Evolutionary conservation across 169 alveolate genomes (phyloP), one percentile per base, ranked within the genome.

Genomic region (Cryptosporidium parvum): DNA sequence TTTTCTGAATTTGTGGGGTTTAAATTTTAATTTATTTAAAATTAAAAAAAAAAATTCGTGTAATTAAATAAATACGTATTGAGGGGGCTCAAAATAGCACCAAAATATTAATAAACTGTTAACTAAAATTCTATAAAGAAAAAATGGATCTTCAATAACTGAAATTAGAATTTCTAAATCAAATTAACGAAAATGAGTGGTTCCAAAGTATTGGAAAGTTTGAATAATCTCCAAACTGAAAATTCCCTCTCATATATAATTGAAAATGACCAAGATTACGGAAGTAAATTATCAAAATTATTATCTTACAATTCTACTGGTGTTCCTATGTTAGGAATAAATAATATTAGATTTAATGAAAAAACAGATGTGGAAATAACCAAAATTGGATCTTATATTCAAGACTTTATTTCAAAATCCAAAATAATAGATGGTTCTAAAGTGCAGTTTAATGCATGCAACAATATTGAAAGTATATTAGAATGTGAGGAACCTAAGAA

Each of bases 261-360:
- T 14, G 80, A 80, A 29, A 62, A 80, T 42, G 89, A 80, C 62
- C 58, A 59, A 31, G 68, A 80, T 59, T 80, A 80, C 44, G 89
- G 89, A 44, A 29, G 56, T 23, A 80, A 80, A 44, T 58, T 80
- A 65, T 59, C 89, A 21, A 67, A 65, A 37, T 2, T 80, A 14
- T 44, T 80, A 37, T 33, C 80, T 2, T 48, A 80, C 56, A 80
- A 80, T 21, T 59, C 89, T 31, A 21, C 31, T 0, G 75, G 75
- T 6, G 80, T 65, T 9, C 89, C 89, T 31, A 51, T 62, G 51
- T 18, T 80, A 9, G 65, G 89, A 26, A 65, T 80, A 73, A 73
- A 69, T 14, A 73, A 53, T 33, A 73, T 73, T 26, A 9, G 23
- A 16, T 73, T 42, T 8, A n/a, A 58, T 3, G 52, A 52, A 10